phyloP scores from a whole-genome alignment of 495 filamentous ascomycete genomes.

The Evernia prunastri region DNA sequence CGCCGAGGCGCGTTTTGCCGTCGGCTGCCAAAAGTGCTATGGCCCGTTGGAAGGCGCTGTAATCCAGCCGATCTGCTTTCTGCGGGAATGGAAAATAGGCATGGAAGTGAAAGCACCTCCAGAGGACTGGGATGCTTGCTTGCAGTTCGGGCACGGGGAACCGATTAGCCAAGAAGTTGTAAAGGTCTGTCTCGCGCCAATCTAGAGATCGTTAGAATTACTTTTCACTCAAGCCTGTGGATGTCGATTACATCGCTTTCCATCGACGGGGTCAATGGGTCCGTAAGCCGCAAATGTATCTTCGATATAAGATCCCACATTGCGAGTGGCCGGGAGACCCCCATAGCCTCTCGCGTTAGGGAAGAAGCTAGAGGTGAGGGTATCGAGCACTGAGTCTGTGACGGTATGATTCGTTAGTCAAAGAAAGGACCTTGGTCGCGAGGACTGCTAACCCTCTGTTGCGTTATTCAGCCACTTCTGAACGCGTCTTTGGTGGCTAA shows the following conservation, averaged over 20 bases:
- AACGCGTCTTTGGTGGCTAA: background rate
- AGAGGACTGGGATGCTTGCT: background rate
- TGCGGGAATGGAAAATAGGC: background rate
- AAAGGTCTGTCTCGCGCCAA: background rate
- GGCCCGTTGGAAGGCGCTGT: background rate
- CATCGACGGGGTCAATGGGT: background rate
- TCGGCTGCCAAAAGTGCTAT: background rate
- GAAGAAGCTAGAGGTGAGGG: background rate
- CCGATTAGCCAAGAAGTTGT: background rate
- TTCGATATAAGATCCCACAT: background rate
- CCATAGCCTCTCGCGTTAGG: background rate
- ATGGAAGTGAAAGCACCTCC: slow-evolving; percentile 3
- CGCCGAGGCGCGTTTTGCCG: background rate
- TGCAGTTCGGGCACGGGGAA: background rate
- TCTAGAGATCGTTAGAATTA: background rate
- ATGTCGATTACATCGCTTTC: background rate
- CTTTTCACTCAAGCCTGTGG: background rate
- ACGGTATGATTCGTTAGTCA: background rate
- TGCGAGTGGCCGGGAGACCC: background rate
- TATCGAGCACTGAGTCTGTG: background rate
- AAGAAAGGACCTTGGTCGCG: too few species aligned
- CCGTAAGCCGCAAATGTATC: background rate
- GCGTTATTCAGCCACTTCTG: background rate
- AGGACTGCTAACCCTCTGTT: background rate
- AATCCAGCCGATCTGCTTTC: background rate